Evolutionary conservation across 148 eudicot genomes (phyloP).

Genomic region (Persicaria tinctoria): DNA sequence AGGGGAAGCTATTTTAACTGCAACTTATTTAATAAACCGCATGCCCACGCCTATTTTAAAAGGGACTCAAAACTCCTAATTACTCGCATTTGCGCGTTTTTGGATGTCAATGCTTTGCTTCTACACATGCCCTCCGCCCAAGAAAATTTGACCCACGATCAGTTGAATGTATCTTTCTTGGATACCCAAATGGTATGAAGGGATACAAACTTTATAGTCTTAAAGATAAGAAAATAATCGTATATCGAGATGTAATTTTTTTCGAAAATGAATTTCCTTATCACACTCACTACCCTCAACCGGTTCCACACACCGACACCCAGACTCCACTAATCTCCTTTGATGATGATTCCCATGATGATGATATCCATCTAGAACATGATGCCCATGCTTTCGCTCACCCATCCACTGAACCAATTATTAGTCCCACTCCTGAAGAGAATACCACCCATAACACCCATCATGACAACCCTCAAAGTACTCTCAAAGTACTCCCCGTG

Average conservation of each 20-base stretch:
- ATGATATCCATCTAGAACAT: no score
- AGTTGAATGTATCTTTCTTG: neutral
- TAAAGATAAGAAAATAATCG: neutral
- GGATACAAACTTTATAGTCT: neutral
- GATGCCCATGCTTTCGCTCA: no score
- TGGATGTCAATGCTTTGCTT: neutral
- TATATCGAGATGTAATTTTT: neutral
- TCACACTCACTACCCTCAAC: no score
- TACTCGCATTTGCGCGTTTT: neutral
- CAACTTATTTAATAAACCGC: neutral
- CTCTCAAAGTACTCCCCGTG: no score
- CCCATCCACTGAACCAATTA: no score
- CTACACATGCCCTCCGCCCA: neutral
- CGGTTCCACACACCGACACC: no score
- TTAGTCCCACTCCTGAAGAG: no score
- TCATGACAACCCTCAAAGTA: no score
- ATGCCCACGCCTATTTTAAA: neutral
- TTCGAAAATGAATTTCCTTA: neutral
- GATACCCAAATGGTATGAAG: neutral
- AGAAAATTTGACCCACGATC: neutral
- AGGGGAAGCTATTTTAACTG: neutral
- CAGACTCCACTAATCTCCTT: no score
- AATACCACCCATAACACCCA: no score
- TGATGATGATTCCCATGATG: no score
- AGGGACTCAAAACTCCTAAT: neutral